Conservation (phyloP, 2,329 filamentous ascomycete genomes). For the Pseudogymnoascus sp. region DNA sequence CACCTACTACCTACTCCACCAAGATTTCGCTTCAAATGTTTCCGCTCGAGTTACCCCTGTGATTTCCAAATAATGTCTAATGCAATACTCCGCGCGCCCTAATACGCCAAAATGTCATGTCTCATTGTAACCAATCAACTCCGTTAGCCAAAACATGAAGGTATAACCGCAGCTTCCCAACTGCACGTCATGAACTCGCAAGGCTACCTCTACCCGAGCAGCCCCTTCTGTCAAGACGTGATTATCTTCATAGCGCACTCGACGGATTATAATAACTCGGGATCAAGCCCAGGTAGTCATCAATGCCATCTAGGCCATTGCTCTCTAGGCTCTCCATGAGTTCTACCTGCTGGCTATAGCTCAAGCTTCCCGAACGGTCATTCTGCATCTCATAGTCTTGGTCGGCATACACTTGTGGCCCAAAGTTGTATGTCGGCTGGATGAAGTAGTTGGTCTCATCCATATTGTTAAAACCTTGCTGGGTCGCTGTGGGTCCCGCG, state of each 20-base stretch:
- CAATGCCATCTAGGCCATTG: constrained; percentile 55
- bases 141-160: not conserved
- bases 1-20: not conserved
- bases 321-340: constrained; percentile 73
- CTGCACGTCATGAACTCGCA: not conserved
- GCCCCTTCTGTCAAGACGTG: not conserved
- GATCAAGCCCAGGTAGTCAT: constrained; percentile 27
- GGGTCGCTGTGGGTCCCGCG: not conserved
- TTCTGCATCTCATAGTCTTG: constrained; percentile 36
- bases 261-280: constrained; percentile 7
- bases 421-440: constrained; percentile 25
- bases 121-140: not conserved
- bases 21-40: constrained; percentile 6
- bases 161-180: not conserved
- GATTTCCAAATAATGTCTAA: constrained; percentile 4
- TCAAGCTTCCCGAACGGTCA: constrained; percentile 61
- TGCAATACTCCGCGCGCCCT: not conserved
- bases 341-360: constrained; percentile 73
- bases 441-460: constrained; percentile 25
- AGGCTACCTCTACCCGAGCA: not conserved
- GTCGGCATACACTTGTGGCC: constrained; percentile 30
- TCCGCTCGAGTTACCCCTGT: not conserved
- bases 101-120: not conserved
- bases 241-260: not conserved
- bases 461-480: constrained; percentile 13